Base-by-base conservation (phyloP, 2,329 filamentous ascomycete species). In the Aciculosporium take region DNA sequence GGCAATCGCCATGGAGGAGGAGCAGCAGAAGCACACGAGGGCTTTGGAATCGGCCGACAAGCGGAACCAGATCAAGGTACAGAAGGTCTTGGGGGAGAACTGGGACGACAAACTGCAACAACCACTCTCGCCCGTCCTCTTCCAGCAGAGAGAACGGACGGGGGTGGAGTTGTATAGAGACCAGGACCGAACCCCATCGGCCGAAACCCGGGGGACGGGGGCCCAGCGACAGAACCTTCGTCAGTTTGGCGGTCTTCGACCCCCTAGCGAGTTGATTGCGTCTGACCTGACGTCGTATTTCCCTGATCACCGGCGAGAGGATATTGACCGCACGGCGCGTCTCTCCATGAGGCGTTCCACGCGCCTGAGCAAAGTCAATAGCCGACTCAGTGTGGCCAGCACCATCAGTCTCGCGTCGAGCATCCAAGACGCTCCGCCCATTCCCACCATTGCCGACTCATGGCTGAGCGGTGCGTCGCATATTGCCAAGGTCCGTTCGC, bases 221-320 rank as follows among this genome's bases (percentile, higher is more conserved):
- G 64, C 68, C 35, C 61, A 56, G 36, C 59, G 55, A 30, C 64
- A 64, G 45, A 76, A 76, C 54, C 67, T 88, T 35, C 79, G 83
- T 49, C 81, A 83, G 49, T 96, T 96, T 62, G 91, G 93, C 53
- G 89, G 89, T 27, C 79, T 91, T 48, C 74, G 91, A 51, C 91
- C 91, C 15, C 91, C 91, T 1, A 96, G 89, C 64, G 91, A 98
- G 66, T 75, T 98, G 57, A 98, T 98, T 56, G 89, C 89, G 21
- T 94, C 91, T 18, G 91, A 98, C 57, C 68, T 98, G 45, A 91
- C 86, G 1, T 94, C 88, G 0, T 98, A 96, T 67, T 98, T 98
- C 70, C 91, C 91, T 0, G 87, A 94, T 54, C 89, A 96, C 53
- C 79, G 88, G 38, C 80, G 85, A 42, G 88, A 94, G 57, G 86